Conservation (phyloP, 495 filamentous ascomycete genomes). For the Aspergillus coremiiformis region DNA sequence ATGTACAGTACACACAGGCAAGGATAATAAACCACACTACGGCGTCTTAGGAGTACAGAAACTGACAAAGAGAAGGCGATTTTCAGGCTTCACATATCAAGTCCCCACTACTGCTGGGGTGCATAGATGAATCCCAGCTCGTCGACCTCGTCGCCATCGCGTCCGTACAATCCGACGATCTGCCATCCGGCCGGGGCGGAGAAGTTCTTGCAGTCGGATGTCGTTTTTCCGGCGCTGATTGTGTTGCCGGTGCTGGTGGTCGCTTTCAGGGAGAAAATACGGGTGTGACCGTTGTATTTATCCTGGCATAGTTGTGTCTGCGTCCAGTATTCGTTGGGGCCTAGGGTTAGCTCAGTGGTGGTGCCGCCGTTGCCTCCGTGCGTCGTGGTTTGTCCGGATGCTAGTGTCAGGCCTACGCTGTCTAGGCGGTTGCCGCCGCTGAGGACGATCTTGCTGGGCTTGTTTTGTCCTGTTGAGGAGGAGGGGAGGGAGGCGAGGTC, state of each 20-base stretch:
- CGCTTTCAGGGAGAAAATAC: slow-evolving; percentile 51
- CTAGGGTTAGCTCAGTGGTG: slow-evolving; percentile 36
- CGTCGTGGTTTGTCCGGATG: slow-evolving; percentile 36
- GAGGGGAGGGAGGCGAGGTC: slow-evolving; percentile 34
- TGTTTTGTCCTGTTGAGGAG: slow-evolving; percentile 24
- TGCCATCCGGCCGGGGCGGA: slow-evolving; percentile 46
- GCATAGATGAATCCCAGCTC: slow-evolving; percentile 49
- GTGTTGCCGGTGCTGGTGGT: slow-evolving; percentile 46
- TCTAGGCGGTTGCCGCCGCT: slow-evolving; percentile 45
- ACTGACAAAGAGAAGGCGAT: too few relatives aligned
- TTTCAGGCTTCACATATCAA: too few relatives aligned
- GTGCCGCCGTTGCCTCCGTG: slow-evolving; percentile 52
- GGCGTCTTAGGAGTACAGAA: too few relatives aligned
- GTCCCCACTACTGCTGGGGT: neutral
- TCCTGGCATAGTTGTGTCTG: slow-evolving; percentile 47
- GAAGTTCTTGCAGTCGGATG: slow-evolving; percentile 42
- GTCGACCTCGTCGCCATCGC: slow-evolving; percentile 52
- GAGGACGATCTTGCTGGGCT: slow-evolving; percentile 33
- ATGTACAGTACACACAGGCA: too few relatives aligned
- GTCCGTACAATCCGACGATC: slow-evolving; percentile 52
- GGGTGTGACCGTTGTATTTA: slow-evolving; percentile 38
- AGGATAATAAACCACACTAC: too few relatives aligned
- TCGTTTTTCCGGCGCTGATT: slow-evolving; percentile 40
- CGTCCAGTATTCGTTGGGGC: slow-evolving; percentile 40
- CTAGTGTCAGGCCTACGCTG: slow-evolving; percentile 38